Percentiles rank a stretch among this genome's conserved stretches.
These are phyloP conservation scores for Pichiaceae sp. DNA, from an alignment of 1,139 yeast genomes.

Conservation along the genomic window DNA sequence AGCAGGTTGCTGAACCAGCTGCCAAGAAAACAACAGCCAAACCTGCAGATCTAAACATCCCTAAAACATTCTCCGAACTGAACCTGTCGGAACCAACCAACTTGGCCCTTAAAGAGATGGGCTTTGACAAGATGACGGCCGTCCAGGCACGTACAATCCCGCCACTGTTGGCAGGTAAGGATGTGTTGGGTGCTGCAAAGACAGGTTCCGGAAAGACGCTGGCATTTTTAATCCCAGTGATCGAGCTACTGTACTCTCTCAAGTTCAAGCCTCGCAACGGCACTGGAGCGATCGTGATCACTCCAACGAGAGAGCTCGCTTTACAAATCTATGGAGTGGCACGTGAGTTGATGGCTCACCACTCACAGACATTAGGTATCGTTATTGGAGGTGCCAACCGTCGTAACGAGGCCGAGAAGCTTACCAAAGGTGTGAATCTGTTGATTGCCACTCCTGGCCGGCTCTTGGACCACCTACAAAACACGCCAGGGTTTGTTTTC, in stretches of 20 bases:
- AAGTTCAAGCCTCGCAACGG: constrained; percentile 91
- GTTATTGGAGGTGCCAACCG: constrained; percentile 98
- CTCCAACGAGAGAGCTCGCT: constrained; percentile 90
- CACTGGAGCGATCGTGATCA: constrained; percentile 79
- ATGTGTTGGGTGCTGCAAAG: constrained; percentile 94
- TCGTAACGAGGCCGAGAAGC: constrained; percentile 92
- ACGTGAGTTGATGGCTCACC: constrained; percentile 82
- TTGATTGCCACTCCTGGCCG: constrained; percentile 98
- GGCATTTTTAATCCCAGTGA: constrained; percentile 91
- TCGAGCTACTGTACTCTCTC: constrained; percentile 81
- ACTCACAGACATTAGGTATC: constrained; percentile 90
- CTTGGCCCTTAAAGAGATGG: constrained; percentile 77
- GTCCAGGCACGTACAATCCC: constrained; percentile 95
- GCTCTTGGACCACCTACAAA: constrained; percentile 89
- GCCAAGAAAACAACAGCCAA: neutral
- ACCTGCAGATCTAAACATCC: constrained; percentile 4
- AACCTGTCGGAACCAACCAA: constrained; percentile 74
- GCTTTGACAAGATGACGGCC: constrained; percentile 81
- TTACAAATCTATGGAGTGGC: constrained; percentile 97
- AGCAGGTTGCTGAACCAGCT: neutral
- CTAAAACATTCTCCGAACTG: constrained; percentile 33
- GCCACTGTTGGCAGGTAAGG: constrained; percentile 89
- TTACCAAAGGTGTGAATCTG: constrained; percentile 86
- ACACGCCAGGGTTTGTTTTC: constrained; percentile 88
- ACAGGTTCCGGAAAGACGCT: constrained; percentile 97